phyloP scores from a whole-genome alignment of 345 rosid genomes.

The Physaria fendleri region DNA sequence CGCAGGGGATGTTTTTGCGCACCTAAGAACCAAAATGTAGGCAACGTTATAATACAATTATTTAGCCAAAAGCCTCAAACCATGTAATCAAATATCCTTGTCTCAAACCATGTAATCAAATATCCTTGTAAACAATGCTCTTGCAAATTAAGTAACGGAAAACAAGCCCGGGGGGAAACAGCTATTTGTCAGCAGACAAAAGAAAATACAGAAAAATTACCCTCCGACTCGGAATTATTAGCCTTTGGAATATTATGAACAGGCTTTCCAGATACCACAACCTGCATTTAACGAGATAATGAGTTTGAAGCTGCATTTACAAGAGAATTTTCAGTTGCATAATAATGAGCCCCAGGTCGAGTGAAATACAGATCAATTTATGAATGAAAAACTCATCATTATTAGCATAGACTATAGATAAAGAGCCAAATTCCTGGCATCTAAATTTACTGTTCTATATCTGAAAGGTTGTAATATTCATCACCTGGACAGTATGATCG shows the following conservation, averaged over 20 bases:
- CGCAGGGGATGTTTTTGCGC: conserved; percentile 44
- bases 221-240: not conserved
- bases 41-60: not conserved
- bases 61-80: too few species aligned
- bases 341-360: not conserved
- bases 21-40: conserved; percentile 31
- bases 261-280: not conserved
- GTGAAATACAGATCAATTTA: not conserved
- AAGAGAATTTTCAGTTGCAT: too few species aligned
- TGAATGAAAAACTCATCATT: not conserved
- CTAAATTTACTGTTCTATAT: not conserved
- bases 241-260: not conserved
- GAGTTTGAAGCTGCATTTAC: too few species aligned
- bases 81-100: not conserved
- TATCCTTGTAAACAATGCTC: not conserved
- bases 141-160: not conserved
- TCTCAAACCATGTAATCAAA: not conserved
- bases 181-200: not conserved
- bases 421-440: too few species aligned
- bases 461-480: too few species aligned
- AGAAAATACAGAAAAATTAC: not conserved
- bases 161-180: not conserved
- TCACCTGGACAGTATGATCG: conserved; percentile 69
- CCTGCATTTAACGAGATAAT: not conserved
- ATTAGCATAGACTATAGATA: too few species aligned